These are phyloP conservation scores for Filobasidium wieringae DNA, from an alignment of 768 basidiomycete genomes.

Conservation along the genomic window DNA sequence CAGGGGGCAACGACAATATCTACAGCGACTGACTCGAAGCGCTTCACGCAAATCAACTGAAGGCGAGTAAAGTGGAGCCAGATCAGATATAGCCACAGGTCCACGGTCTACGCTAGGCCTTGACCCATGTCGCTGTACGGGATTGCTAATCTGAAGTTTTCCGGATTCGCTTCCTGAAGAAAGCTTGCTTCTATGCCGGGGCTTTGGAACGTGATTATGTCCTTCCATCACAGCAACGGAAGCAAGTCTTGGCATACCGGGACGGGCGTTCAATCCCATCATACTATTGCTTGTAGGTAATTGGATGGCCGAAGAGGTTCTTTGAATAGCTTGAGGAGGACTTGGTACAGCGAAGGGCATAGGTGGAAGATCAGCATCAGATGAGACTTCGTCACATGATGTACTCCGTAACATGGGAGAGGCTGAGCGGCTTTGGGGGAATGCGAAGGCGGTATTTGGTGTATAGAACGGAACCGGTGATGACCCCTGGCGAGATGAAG, in stretches of 20 bases:
- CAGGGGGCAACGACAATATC: too few species aligned
- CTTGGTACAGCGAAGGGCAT: slow-evolving; percentile 3
- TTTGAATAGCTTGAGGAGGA: slow-evolving; percentile 20
- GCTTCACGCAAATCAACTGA: slow-evolving; percentile 25
- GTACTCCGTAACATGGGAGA: not conserved
- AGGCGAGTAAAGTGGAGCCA: not conserved
- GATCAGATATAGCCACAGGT: not conserved
- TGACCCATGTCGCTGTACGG: not conserved
- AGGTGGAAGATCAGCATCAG: not conserved
- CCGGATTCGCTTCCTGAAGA: slow-evolving; percentile 3
- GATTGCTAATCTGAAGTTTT: not conserved
- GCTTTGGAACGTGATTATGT: slow-evolving; percentile 6
- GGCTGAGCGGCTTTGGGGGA: slow-evolving; percentile 4
- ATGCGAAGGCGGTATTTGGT: slow-evolving; percentile 5
- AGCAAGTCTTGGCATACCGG: slow-evolving; percentile 47
- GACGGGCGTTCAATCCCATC: slow-evolving; percentile 17
- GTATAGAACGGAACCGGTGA: slow-evolving; percentile 6
- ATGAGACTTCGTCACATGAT: not conserved
- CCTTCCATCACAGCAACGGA: slow-evolving; percentile 50
- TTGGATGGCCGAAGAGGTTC: slow-evolving; percentile 3
- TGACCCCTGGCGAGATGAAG: not conserved
- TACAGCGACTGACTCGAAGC: slow-evolving; percentile 23
- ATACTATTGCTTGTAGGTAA: slow-evolving; percentile 3
- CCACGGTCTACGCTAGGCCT: slow-evolving; percentile 8
- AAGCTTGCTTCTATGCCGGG: not conserved